Percentiles rank a stretch among this genome's conserved stretches.
Conservation (phyloP, 2,329 filamentous ascomycete species). For the Parasarocladium wereldwijsianum region DNA sequence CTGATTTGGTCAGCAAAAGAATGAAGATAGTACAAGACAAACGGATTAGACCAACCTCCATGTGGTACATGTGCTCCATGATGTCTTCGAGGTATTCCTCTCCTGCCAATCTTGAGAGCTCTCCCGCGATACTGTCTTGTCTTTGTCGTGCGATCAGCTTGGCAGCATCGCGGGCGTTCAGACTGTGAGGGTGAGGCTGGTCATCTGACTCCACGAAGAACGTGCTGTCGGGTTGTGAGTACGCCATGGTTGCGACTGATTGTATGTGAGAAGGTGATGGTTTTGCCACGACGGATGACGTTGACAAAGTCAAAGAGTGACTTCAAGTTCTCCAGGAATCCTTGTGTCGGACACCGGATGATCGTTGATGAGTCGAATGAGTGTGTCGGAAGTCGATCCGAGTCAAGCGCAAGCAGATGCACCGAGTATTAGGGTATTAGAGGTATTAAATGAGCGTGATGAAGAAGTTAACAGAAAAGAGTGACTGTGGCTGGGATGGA, state of each 20-base stretch:
- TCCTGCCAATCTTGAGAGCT: slow-evolving; percentile 70
- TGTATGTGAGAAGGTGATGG: slow-evolving; percentile 11
- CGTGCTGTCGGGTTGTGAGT: slow-evolving; percentile 25
- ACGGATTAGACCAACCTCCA: slow-evolving; percentile 53
- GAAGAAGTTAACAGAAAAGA: slow-evolving; percentile 36
- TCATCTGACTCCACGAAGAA: slow-evolving; percentile 45
- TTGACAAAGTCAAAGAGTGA: slow-evolving; percentile 25
- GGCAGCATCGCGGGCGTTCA: slow-evolving; percentile 60
- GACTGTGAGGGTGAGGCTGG: slow-evolving; percentile 30
- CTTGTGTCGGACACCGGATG: slow-evolving; percentile 22
- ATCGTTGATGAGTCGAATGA: slow-evolving; percentile 21
- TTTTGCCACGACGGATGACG: slow-evolving; percentile 9
- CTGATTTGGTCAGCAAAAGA: slow-evolving; percentile 20
- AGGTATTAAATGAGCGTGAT: slow-evolving; percentile 45
- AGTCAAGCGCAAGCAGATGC: slow-evolving; percentile 23
- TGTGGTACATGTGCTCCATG: slow-evolving; percentile 82
- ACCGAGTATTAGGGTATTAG: slow-evolving; percentile 35
- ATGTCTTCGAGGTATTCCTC: slow-evolving; percentile 93
- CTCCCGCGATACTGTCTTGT: slow-evolving; percentile 77
- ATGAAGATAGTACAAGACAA: not conserved
- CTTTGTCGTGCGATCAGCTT: slow-evolving; percentile 67
- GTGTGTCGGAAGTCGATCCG: slow-evolving; percentile 12
- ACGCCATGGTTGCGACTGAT: slow-evolving; percentile 27
- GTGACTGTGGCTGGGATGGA: slow-evolving; percentile 37
- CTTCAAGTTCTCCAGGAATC: slow-evolving; percentile 38